Base-by-base conservation (phyloP, 352 stramenopile genomes). In the Phytopythium litorale region DNA sequence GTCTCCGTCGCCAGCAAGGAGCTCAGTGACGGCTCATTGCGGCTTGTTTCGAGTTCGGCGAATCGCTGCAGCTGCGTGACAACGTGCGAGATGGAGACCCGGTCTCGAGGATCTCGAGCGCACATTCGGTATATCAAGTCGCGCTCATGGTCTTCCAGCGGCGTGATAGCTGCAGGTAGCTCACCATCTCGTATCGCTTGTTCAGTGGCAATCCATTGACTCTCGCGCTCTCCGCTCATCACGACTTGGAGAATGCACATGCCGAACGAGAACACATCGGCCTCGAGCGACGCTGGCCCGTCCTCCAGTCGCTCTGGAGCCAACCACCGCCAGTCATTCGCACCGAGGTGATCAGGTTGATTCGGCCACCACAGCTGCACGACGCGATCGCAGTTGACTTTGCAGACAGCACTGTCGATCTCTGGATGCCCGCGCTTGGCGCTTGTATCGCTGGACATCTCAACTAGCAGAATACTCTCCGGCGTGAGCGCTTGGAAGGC, bases 191-290 rank as follows among this genome's bases (percentile, higher is more conserved):
- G 3, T 38, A 53, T 33, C 50, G 50, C 32, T n/a, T 25, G 18
- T 16, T 49, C 18, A 18, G 23, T 49, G 42, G 7, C 38, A 8
- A 45, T 21, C 38, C 2, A 15, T 48, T 4, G 19, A 9, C 21
- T 56, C 30, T 56, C 28, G 12, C 18, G 51, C n/a, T 28, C n/a
- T 15, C 6, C 21, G 16, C 53, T 37, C 30, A 37, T 58, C 35
- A 58, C 0, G 0, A 28, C 53, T 1, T 58, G 53, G 8, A 58
- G 53, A 28, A 58, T 35, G 19, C 53, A 58, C 35, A 49, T 28
- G 12, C 53, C 53, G 53, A 58, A 48, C 11, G 53, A 37, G 35
- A 58, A 58, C n/a, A 58, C 53, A 28, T 58, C 53, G 12, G 32
- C 15, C 15, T 38, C 32, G 3, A 21, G 18, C 19, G 53, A 48